Base-by-base conservation (phyloP, 768 basidiomycete genomes). In the Steccherinum ochraceum region DNA sequence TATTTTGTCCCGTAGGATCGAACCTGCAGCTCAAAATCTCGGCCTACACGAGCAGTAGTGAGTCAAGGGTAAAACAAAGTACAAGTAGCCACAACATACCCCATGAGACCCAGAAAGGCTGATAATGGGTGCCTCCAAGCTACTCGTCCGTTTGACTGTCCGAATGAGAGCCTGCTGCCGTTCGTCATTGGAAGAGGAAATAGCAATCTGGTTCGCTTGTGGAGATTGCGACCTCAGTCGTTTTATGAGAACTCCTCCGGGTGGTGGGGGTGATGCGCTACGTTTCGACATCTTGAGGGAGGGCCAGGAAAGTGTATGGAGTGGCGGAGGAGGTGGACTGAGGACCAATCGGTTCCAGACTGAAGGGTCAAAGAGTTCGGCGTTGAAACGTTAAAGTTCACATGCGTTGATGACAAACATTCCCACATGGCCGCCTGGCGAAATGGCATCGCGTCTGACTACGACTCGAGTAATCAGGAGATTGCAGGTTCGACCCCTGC, bases 401-500 rank as follows among this genome's bases (percentile, higher is more conserved):
- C n/a, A n/a, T n/a, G n/a, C n/a, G n/a, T n/a, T n/a, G n/a, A n/a
- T n/a, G n/a, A n/a, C n/a, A n/a, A n/a, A n/a, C n/a, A n/a, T n/a
- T n/a, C n/a, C n/a, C 7, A 20, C 47, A 54, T 60, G 85, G 84
- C 83, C 83, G 85, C 81, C 81, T 86, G 86, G 86, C 85, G 84
- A 86, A 88, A 86, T 87, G 86, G 86, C 84, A 89, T 86, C 85
- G 86, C 84, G 85, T 87, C 84, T 87, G 84, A 86, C 86, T 86
- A 85, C 84, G 84, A 85, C 55, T 52, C 35, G 35, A 11, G 48
- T 53, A 40, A 87, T 86, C 86, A 87, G 84, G 85, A 88, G 86
- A 86, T 86, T 86, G 85, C 83, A 88, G 84, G 86, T 88, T 88
- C 85, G 84, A 88, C 76, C 80, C 85, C 84, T 89, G 84, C 81